phyloP scores from a whole-genome alignment of 129 eudicot species.

The Flaveria brownii region DNA sequence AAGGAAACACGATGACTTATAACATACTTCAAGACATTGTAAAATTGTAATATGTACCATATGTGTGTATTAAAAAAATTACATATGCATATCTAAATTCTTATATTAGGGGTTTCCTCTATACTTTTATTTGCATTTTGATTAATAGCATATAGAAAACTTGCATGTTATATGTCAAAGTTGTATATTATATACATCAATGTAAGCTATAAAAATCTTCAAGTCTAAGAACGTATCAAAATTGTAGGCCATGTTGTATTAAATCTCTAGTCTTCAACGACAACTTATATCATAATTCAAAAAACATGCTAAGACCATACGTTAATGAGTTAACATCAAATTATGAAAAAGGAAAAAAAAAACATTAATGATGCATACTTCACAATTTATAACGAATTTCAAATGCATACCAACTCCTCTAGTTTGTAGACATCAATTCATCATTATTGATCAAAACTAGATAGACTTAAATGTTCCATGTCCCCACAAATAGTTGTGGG shows the following conservation, averaged over 20 bases:
- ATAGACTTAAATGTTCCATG: slow-evolving; percentile 20
- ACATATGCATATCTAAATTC: background rate
- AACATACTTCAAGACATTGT: background rate
- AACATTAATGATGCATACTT: slow-evolving; percentile 20
- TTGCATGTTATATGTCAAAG: background rate
- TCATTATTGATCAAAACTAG: slow-evolving; percentile 17
- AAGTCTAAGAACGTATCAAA: background rate
- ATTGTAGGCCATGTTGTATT: background rate
- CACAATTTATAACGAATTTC: slow-evolving; percentile 12
- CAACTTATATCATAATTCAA: background rate
- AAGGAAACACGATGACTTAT: background rate
- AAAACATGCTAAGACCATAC: slow-evolving; percentile 16
- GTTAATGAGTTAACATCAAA: slow-evolving; percentile 8
- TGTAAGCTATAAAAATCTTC: background rate
- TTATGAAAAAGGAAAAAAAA: background rate
- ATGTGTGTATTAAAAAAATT: too few relatives aligned
- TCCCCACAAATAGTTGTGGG: slow-evolving; percentile 24
- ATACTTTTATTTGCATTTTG: background rate
- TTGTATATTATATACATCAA: background rate
- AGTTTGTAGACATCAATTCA: slow-evolving; percentile 11
- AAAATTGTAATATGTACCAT: background rate
- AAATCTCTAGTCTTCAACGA: background rate
- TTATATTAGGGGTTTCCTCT: background rate
- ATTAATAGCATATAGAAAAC: background rate
- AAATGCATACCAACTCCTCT: slow-evolving; percentile 18